These are phyloP conservation scores for Xylaria telfairii DNA, from an alignment of 495 filamentous ascomycete species.

Conservation along the genomic window DNA sequence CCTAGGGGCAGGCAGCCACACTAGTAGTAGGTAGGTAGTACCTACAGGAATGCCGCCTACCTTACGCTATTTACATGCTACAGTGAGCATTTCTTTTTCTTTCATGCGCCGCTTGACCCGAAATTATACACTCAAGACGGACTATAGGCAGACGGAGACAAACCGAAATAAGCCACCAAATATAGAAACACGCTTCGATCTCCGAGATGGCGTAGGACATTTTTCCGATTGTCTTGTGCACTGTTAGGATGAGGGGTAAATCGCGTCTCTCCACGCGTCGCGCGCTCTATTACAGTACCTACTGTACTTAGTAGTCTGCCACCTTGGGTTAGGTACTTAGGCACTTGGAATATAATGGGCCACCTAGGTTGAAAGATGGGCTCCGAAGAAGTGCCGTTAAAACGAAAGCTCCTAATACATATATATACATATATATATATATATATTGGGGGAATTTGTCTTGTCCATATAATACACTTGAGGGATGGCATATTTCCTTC, in stretches of 20 bases:
- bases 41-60: neutral
- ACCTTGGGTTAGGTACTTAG: too few relatives aligned
- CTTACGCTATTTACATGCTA: neutral
- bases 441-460: too few relatives aligned
- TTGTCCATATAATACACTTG: neutral
- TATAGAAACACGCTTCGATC: constrained; percentile 8
- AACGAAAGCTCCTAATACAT: neutral
- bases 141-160: neutral
- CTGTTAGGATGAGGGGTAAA: constrained; percentile 18
- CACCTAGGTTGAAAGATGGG: neutral
- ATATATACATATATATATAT: too few relatives aligned
- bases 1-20: neutral
- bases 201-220: neutral
- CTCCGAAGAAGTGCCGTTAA: neutral
- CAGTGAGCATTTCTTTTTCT: neutral
- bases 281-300: neutral
- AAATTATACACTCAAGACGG: neutral
- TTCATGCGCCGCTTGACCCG: neutral
- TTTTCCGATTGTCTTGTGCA: neutral
- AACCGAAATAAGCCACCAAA: constrained; percentile 1
- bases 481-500: neutral
- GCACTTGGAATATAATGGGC: neutral
- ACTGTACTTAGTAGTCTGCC: too few relatives aligned
- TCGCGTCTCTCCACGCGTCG: constrained; percentile 16
- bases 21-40: neutral